Evolutionary conservation across 345 rosid genomes (phyloP), one percentile per base, ranked within the genome.

Genomic region (Acer yangbiense): DNA sequence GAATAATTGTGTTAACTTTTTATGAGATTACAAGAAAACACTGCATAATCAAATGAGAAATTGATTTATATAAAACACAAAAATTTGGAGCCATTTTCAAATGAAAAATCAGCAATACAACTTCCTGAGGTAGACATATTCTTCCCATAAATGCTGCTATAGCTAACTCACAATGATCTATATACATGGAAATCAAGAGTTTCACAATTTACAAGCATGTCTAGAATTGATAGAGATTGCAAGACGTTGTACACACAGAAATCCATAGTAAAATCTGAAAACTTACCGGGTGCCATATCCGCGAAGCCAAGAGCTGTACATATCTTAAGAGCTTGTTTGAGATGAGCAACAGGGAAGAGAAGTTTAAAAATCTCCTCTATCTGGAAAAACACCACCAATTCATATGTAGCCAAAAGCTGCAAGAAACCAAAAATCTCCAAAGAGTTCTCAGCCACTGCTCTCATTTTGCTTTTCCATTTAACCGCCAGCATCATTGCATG

Each of bases 361-460:
- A 81, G 74, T 32, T 60, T n/a, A n/a, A 80, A 67, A 52, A 85
- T 79, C 69, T 86, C 85, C 65, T 76, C 80, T n/a, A 72, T 68
- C 27, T 78, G 66, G 71, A 86, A 84, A 54, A 11, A 68, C 69
- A 79, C 48, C 10, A 61, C 74, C 78, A 89, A 72, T 41, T 83
- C 71, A 78, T 79, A 89, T 17, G 79, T 72, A 82, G 73, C 86
- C 63, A 88, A 52, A 75, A 89, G 81, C 72, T 10, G 82, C 82
- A 89, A 73, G 80, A 86, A 85, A 57, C 81, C 76, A 52, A 85
- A 52, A 9, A 85, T 76, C 64, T 84, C 86, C 43, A 74, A 39
- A 55, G 35, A 77, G 60, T 85, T 76, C 21, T 76, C 76, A 4
- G 74, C 65, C 50, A 41, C 76, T 18, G 3, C 11, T 65, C 60